Evolutionary conservation across 148 eudicot species (phyloP).

Genomic region (Rhododendron molle): DNA sequence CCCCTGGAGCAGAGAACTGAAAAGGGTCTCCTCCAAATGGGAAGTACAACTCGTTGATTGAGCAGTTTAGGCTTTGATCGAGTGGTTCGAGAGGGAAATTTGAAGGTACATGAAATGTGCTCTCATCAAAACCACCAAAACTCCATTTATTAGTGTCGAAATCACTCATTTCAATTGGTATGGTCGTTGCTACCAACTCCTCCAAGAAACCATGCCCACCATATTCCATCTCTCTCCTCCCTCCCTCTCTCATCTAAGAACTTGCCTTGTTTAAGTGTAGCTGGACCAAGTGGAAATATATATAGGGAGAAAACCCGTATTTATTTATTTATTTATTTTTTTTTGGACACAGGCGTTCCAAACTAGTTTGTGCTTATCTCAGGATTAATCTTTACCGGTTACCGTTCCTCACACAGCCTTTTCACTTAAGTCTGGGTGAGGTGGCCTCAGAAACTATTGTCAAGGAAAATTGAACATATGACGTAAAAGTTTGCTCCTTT

Average conservation of each 20-base stretch:
- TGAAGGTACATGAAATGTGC: slow-evolving; percentile 12
- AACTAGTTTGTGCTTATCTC: too few relatives aligned
- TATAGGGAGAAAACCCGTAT: neutral
- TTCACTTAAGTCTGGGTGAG: too few relatives aligned
- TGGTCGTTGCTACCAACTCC: slow-evolving; percentile 15
- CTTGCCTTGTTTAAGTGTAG: neutral
- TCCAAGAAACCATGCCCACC: slow-evolving; percentile 25
- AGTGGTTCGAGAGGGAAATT: slow-evolving; percentile 6
- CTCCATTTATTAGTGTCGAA: slow-evolving; percentile 18
- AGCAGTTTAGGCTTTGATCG: neutral
- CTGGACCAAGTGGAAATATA: neutral
- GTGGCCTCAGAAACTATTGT: too few relatives aligned
- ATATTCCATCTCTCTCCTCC: slow-evolving; percentile 33
- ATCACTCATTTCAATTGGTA: slow-evolving; percentile 4
- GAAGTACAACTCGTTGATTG: slow-evolving; percentile 13
- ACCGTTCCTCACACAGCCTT: too few relatives aligned
- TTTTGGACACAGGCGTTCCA: too few relatives aligned
- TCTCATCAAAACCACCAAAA: slow-evolving; percentile 15
- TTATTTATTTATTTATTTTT: too few relatives aligned
- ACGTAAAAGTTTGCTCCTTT: too few relatives aligned
- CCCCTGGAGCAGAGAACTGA: neutral
- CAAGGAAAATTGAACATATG: too few relatives aligned
- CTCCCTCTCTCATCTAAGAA: neutral
- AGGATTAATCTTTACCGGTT: too few relatives aligned
- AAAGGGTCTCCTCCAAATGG: slow-evolving; percentile 18